Evolutionary conservation across 257 asterid species (phyloP).

Genomic region (Linaria vulgaris): DNA sequence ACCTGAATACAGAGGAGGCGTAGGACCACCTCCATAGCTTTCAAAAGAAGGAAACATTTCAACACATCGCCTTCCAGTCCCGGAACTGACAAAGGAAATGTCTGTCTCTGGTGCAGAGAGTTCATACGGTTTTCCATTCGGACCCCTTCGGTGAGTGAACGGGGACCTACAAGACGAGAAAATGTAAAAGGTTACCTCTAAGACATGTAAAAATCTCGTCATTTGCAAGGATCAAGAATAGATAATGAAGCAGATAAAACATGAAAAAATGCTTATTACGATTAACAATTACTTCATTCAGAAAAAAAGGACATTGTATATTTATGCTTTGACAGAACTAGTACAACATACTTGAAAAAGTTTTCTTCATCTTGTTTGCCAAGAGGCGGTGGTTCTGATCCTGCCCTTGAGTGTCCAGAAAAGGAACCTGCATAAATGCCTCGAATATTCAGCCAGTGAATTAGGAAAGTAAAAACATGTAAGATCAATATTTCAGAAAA

Average conservation of each 20-base stretch:
- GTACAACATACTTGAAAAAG: slow-evolving; percentile 37
- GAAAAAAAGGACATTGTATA: no score
- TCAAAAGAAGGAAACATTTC: slow-evolving; percentile 60
- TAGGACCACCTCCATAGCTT: slow-evolving; percentile 44
- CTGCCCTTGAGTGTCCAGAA: slow-evolving; percentile 38
- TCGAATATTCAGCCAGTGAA: background rate
- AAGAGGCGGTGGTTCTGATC: slow-evolving; percentile 35
- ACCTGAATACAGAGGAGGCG: slow-evolving; percentile 77
- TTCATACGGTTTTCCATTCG: slow-evolving; percentile 76
- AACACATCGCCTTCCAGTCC: slow-evolving; percentile 50
- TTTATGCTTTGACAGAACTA: slow-evolving; percentile 10
- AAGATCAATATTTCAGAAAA: slow-evolving; percentile 18
- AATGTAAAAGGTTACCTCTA: slow-evolving; percentile 19
- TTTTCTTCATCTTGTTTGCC: slow-evolving; percentile 36
- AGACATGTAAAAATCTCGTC: background rate
- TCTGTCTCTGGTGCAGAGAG: slow-evolving; percentile 64
- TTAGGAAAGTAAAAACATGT: background rate
- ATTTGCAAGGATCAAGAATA: slow-evolving; percentile 15
- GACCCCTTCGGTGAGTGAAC: slow-evolving; percentile 63
- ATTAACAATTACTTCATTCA: no score
- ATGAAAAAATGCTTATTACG: no score
- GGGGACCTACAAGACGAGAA: slow-evolving; percentile 59
- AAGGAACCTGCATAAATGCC: slow-evolving; percentile 34
- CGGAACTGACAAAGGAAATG: slow-evolving; percentile 75
- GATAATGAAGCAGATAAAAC: no score